Evolutionary conservation across 2,329 filamentous ascomycete species (phyloP), one percentile per base, ranked within the genome.

Genomic region (Talaromyces sp.): DNA sequence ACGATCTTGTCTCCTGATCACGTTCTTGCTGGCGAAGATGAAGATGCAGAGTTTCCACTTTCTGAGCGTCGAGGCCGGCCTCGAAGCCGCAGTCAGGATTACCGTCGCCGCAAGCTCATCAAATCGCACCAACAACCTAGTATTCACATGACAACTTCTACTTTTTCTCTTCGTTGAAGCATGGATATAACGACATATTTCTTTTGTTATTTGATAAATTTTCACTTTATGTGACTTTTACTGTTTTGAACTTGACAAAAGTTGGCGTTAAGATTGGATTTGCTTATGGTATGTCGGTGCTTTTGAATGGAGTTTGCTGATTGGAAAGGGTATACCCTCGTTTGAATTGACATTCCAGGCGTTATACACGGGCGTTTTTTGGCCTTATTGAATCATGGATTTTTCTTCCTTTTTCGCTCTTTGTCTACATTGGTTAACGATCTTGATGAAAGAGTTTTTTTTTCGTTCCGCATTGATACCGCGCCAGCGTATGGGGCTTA

Each of bases 1-100:
- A 61, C 60, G 4, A 60, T 62, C 19, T 17, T 55, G 3, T 64
- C 60, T 20, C 58, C 60, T 1, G 62, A 52, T 35, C 49, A 54
- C 20, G 24, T 55, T 20, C 48, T 46, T 11, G 47, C 27, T 27
- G 52, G 36, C 3, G 33, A 42, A 36, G 52, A 52, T 10, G 14
- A 49, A 47, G 27, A 10, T 24, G 9, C 47, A 47, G 29, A 35
- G 14, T 40, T 45, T 2, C 24, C 16, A 20, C n/a, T 36, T 3
- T 22, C 49, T 29, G 63, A 66, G n/a, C 14, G 45, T 17, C 62
- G 68, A 47, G 65, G 64, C 30, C 57, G 66, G 10, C 44, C 59
- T 42, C 60, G 63, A 35, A 67, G 52, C 40, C 63, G 65, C 20
- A 65, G 54, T 43, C 53, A 67, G 11, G 63, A 64, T 17, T 52